Evolutionary conservation across 2,329 filamentous ascomycete species (phyloP).

Genomic region (Colletotrichum acutatum): DNA sequence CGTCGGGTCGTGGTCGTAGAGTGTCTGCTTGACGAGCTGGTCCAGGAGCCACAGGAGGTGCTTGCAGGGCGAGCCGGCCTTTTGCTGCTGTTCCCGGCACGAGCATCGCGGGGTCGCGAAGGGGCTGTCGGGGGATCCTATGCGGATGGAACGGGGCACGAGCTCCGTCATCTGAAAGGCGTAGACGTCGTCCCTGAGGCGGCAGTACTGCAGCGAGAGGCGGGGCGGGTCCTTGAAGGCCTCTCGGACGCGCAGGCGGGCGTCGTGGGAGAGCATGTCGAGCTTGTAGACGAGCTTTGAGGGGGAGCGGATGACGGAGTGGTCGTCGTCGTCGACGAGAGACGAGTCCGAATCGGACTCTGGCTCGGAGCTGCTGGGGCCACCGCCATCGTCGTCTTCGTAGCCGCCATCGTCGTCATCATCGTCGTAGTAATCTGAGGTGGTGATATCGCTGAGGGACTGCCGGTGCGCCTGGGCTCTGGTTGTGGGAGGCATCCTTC

Average conservation of each 20-base stretch:
- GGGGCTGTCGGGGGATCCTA: constrained; percentile 53
- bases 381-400: too few relatives aligned
- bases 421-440: constrained; percentile 39
- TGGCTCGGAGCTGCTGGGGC: constrained; percentile 5
- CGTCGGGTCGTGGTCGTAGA: constrained; percentile 51
- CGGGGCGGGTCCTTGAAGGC: constrained; percentile 60
- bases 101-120: constrained; percentile 58
- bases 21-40: constrained; percentile 59
- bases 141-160: constrained; percentile 62
- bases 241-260: constrained; percentile 53
- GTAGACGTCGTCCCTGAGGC: constrained; percentile 59
- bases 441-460: constrained; percentile 37
- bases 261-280: constrained; percentile 49
- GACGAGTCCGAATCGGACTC: constrained; percentile 42
- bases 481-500: constrained; percentile 49
- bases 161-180: constrained; percentile 67
- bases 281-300: constrained; percentile 54
- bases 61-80: constrained; percentile 53
- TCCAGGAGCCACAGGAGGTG: constrained; percentile 68
- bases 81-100: constrained; percentile 46
- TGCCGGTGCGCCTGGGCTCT: constrained; percentile 44
- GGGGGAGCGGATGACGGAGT: constrained; percentile 49
- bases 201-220: constrained; percentile 62
- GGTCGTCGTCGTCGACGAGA: constrained; percentile 43
- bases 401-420: constrained; percentile 4